Base-by-base conservation (phyloP, 1,284 basidiomycete species). In the Heimioporus punctisporus region DNA sequence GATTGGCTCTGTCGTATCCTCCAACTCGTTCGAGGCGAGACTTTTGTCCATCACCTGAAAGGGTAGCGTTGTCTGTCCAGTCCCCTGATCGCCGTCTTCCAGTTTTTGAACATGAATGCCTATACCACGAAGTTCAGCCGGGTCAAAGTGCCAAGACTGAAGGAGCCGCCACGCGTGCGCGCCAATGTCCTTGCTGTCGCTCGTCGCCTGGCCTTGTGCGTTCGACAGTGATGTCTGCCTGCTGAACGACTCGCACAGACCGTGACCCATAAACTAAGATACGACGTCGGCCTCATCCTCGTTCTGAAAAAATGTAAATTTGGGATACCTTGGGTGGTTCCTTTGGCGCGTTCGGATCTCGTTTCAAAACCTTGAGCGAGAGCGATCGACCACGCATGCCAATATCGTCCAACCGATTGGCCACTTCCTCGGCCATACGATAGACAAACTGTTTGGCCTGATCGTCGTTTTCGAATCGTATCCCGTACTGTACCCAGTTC, bases 31-130 rank as follows among this genome's bases (percentile, higher is more conserved):
- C 19, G 50, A 57, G 14, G 19, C 27, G 6, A 48, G 44, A 31
- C 39, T 58, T 37, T 26, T 55, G 15, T 56, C 51, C 17, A 65
- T 55, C 51, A 60, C 68, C 51, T 75, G 77, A 69, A 91, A 92
- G 1, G 77, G 73, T 23, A 90, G 67, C 21, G 75, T 73, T 3
- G 72, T 76, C 63, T 90, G 89, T 9, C 81, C 74, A 12, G 30
- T 63, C 57, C 42, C 24, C 50, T 57, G 51, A 59, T 64, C 53
- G 27, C 57, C 54, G 24, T 80, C 69, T 66, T 95, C 93, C 1
- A 97, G 79, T 69, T 96, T 97, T 64, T 91, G 88, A n/a, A 98
- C 84, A 65, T 95, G 93, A 25, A 99, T 90, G 0, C 93, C 94
- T 50, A 99, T 84, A 0, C 97, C 97, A n/a, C 97, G 83, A 19